Percentiles rank a stretch among this genome's conserved stretches.
Conservation (phyloP, 148 eudicot species). For the Chenopodium suecicum region DNA sequence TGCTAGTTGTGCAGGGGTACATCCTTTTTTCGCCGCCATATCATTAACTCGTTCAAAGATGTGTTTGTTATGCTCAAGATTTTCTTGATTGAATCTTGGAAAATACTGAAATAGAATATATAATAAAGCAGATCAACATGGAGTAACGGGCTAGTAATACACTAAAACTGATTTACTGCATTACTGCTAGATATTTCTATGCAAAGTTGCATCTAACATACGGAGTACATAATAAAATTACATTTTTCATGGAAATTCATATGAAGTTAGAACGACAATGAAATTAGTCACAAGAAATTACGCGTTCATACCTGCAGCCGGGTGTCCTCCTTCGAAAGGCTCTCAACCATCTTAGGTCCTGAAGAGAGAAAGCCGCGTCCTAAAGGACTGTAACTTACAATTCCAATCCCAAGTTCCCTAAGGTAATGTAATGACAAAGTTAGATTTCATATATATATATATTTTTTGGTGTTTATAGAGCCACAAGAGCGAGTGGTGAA, state of each 20-base stretch:
- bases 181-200: no score
- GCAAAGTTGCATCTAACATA: no score
- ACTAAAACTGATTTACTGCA: no score
- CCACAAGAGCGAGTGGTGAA: no score
- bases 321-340: not conserved
- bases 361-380: constrained; percentile 28
- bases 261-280: not conserved
- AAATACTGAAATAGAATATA: not conserved
- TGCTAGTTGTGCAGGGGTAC: constrained; percentile 26
- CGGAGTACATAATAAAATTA: not conserved
- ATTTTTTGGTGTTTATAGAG: no score
- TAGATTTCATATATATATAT: not conserved
- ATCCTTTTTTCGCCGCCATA: constrained; percentile 31
- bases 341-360: constrained; percentile 24
- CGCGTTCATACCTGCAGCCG: constrained; percentile 7
- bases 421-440: not conserved
- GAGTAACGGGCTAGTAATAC: no score
- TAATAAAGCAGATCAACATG: not conserved
- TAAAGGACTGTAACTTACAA: constrained; percentile 30
- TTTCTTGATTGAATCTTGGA: constrained; percentile 31
- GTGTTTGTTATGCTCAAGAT: constrained; percentile 23
- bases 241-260: not conserved
- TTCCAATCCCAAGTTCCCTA: constrained; percentile 38
- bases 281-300: not conserved
- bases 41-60: constrained; percentile 18